Conservation (phyloP, 345 rosid species). For the Schrenkiella parvula region DNA sequence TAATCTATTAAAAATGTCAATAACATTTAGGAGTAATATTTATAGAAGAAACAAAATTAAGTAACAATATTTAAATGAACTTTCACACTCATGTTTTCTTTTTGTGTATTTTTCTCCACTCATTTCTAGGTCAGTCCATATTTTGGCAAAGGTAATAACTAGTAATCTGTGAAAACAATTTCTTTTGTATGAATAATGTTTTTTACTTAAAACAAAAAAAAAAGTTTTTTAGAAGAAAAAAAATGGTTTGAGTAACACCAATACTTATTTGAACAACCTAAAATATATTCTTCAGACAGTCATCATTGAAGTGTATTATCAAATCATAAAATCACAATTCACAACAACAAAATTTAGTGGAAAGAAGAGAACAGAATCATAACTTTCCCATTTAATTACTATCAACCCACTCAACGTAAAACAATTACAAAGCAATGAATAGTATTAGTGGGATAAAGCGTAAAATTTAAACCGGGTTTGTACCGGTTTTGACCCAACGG, state of each 20-base stretch:
- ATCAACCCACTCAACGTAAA: neutral
- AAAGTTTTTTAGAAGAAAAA: too few species aligned
- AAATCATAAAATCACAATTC: neutral
- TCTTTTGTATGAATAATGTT: neutral
- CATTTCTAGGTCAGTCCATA: neutral
- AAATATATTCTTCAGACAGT: neutral
- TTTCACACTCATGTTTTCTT: neutral
- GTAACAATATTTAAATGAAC: neutral
- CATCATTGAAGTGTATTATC: neutral
- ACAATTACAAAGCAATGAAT: neutral
- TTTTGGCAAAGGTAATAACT: neutral
- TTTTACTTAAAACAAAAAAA: too few species aligned
- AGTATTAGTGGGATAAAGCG: neutral
- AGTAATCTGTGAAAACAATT: neutral
- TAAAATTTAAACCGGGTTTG: neutral
- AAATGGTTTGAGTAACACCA: neutral
- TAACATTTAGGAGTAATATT: neutral
- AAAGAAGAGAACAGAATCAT: neutral
- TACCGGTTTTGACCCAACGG: neutral
- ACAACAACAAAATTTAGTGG: neutral
- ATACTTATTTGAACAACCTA: neutral
- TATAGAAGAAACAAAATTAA: neutral
- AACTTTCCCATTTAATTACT: neutral
- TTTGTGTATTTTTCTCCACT: neutral
- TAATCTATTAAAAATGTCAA: neutral